Base-by-base conservation (phyloP, 495 filamentous ascomycete species). In the Platismatia glauca region DNA sequence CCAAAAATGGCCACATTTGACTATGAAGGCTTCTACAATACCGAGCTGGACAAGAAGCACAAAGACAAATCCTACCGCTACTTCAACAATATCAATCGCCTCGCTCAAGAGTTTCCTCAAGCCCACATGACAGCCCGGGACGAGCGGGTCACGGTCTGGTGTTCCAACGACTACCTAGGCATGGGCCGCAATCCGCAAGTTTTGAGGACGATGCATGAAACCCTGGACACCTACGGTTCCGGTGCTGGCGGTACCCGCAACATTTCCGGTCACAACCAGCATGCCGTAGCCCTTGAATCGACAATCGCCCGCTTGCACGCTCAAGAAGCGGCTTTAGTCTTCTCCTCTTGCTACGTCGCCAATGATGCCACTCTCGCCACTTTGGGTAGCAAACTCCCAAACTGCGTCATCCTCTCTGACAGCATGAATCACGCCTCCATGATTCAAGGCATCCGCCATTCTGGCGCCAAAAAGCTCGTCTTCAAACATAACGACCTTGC, bases 71-170 rank as follows among this genome's bases (percentile, higher is more conserved):
- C 90, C 43, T 98, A 98, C 79, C 90, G 94, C 68, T 97, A 98
- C 79, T 98, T 98, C 84, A 98, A 98, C 80, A 98, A 98, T 79
- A 98, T 98, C 85, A 98, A 98, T 72, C 90, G 94, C 29, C 81
- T 98, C 62, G 94, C 95, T 61, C 87, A 95, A 77, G 90, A 97
- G 65, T 98, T 98, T 70, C 94, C 94, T 29, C 89, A 88, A 46
- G 94, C 94, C 22, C 94, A 98, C 73, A 94, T 94, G 77, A 81
- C 91, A 18, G 86, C 78, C 53, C 82, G 82, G 68, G 88, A 95
- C 66, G 89, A 96, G 65, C 83, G 84, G n/a, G 94, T 98, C 58
- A 96, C 92, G 6, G 93, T 97, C 41, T 98, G 95, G 94, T 98
- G 94, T 80, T 95, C 92, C 67, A 98, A 98, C 70, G 94, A 98